Percentiles rank a stretch among this genome's conserved stretches.
These are phyloP conservation scores for Trametes villosa DNA, from an alignment of 768 basidiomycete genomes.

Conservation along the genomic window DNA sequence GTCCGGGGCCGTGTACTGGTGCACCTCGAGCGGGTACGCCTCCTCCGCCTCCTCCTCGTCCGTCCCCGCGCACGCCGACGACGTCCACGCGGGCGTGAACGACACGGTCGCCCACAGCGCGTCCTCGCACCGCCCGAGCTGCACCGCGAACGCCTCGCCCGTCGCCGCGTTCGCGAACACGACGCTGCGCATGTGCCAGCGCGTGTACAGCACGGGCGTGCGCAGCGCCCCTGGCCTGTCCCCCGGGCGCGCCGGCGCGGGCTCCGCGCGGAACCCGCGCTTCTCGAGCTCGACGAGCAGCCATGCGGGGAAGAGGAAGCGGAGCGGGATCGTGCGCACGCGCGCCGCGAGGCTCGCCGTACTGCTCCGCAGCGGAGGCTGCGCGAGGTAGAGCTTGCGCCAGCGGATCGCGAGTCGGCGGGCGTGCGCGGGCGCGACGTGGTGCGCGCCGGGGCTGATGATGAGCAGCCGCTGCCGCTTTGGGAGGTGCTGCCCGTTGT, in stretches of 20 bases:
- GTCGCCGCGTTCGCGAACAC: not conserved
- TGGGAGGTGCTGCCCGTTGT: not conserved
- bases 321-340: not conserved
- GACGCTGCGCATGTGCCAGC: slow-evolving; percentile 3
- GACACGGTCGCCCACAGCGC: slow-evolving; percentile 13
- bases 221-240: not conserved
- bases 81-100: not conserved
- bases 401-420: not conserved
- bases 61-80: not conserved
- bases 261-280: not conserved
- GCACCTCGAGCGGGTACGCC: slow-evolving; percentile 2
- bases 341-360: not conserved
- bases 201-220: not conserved
- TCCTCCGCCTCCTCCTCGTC: not conserved
- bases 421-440: not conserved
- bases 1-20: not conserved
- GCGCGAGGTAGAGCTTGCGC: not conserved
- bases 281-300: slow-evolving; percentile 1
- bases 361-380: not conserved
- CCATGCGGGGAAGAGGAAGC: slow-evolving; percentile 1
- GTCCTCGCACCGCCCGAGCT: slow-evolving; percentile 10
- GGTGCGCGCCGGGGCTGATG: not conserved
- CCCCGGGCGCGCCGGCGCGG: not conserved
- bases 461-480: not conserved
- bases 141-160: slow-evolving; percentile 12